These are phyloP conservation scores for Xenosphaeropsis pyriputrescens DNA, from an alignment of 2,329 filamentous ascomycete genomes.

Conservation along the genomic window DNA sequence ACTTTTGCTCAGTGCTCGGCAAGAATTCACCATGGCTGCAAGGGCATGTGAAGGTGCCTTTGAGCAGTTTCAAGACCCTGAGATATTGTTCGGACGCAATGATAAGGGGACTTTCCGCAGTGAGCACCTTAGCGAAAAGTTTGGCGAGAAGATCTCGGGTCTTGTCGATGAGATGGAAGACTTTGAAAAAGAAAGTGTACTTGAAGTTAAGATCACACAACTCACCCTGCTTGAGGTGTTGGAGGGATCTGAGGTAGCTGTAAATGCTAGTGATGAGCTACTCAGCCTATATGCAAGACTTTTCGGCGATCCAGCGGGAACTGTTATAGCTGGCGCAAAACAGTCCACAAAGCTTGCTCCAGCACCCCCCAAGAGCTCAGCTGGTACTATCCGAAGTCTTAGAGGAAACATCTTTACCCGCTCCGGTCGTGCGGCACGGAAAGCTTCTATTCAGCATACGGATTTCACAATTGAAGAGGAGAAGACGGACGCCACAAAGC, in stretches of 20 bases:
- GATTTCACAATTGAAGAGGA: conserved; percentile 13
- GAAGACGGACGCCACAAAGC: conserved; percentile 15
- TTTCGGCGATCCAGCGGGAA: conserved; percentile 45
- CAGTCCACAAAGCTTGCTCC: conserved; percentile 27
- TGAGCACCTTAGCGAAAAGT: conserved; percentile 45
- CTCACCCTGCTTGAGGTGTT: conserved; percentile 68
- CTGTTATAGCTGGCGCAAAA: conserved; percentile 12
- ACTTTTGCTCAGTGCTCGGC: conserved; percentile 69
- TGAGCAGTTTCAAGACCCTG: conserved; percentile 68
- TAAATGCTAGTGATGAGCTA: conserved; percentile 79
- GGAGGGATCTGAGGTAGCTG: conserved; percentile 71
- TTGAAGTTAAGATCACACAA: conserved; percentile 96
- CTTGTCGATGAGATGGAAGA: conserved; percentile 69
- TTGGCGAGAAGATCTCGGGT: conserved; percentile 21
- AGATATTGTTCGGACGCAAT: conserved; percentile 52
- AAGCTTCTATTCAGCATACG: conserved; percentile 23
- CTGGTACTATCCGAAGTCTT: conserved; percentile 55
- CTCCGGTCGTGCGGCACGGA: conserved; percentile 25
- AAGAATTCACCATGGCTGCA: conserved; percentile 69
- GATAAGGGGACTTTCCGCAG: conserved; percentile 39
- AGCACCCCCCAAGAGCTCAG: conserved; percentile 44
- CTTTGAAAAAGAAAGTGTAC: conserved; percentile 68
- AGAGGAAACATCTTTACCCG: conserved; percentile 68
- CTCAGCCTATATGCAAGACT: conserved; percentile 68
- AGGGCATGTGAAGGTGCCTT: conserved; percentile 82